A percentile compares a stretch with the other conserved stretches of the same genome.
Conservation (phyloP, 2,329 filamentous ascomycete genomes). For the Neonectria ditissima region DNA sequence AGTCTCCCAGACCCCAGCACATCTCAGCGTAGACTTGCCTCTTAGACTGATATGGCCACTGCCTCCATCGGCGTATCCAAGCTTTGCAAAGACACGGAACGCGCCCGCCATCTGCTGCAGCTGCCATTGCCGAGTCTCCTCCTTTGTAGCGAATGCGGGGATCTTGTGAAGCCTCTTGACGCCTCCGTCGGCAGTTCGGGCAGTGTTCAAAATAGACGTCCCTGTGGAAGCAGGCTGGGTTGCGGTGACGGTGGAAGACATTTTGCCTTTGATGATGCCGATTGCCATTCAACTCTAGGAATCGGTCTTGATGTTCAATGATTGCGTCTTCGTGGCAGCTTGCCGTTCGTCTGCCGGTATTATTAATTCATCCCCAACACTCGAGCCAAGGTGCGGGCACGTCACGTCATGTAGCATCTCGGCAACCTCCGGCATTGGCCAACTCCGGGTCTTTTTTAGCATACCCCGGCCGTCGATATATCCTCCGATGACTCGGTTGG, state of each 20-base stretch:
- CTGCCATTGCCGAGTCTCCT: slow-evolving; percentile 46
- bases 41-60: slow-evolving; percentile 60
- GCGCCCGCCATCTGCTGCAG: slow-evolving; percentile 57
- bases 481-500: neutral
- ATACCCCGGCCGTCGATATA: slow-evolving; percentile 12
- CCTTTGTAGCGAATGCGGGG: slow-evolving; percentile 34
- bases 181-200: slow-evolving; percentile 24
- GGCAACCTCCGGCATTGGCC: slow-evolving; percentile 30
- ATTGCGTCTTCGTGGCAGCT: neutral
- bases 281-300: neutral
- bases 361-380: neutral
- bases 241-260: slow-evolving; percentile 31
- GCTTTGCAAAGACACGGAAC: slow-evolving; percentile 60
- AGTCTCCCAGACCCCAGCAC: neutral
- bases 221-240: slow-evolving; percentile 1
- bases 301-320: neutral
- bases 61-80: slow-evolving; percentile 59
- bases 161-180: slow-evolving; percentile 37
- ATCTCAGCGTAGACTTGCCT: slow-evolving; percentile 12
- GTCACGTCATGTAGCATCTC: neutral
- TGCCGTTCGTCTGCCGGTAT: neutral
- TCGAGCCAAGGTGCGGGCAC: neutral
- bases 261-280: neutral
- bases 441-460: neutral
- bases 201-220: slow-evolving; percentile 30